Evolutionary conservation across 768 basidiomycete genomes (phyloP).

Genomic region (Boletellus emodensis): DNA sequence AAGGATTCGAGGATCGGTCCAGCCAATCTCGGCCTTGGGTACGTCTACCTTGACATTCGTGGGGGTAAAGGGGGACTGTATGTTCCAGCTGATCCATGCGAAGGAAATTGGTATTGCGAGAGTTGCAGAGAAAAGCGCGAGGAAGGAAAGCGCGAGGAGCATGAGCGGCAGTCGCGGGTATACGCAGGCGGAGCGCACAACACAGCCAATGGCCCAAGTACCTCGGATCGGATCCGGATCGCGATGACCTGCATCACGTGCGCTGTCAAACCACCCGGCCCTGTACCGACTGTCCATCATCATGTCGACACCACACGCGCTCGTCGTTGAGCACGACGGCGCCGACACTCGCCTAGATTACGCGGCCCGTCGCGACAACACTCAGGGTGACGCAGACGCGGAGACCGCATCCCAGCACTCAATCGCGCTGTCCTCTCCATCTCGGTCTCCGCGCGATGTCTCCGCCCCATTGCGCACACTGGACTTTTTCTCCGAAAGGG

Average conservation of each 20-base stretch:
- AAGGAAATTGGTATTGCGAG: constrained; percentile 15
- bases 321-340: constrained; percentile 3
- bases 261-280: background rate
- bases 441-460: constrained; percentile 45
- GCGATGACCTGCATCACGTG: constrained; percentile 18
- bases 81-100: constrained; percentile 1
- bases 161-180: constrained; percentile 9
- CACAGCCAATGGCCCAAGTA: background rate
- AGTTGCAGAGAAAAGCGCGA: constrained; percentile 11
- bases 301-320: constrained; percentile 12
- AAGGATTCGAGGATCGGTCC: constrained; percentile 64
- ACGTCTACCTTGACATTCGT: background rate
- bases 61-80: constrained; percentile 9
- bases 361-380: constrained; percentile 17
- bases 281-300: background rate
- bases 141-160: constrained; percentile 8
- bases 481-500: constrained; percentile 36
- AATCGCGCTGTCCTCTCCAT: constrained; percentile 67
- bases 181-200: background rate
- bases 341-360: background rate
- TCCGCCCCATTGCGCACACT: constrained; percentile 20
- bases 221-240: background rate
- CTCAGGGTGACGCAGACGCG: constrained; percentile 53
- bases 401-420: constrained; percentile 80
- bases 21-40: constrained; percentile 36